A percentile compares a stretch with the other conserved stretches of the same genome.
Conservation (phyloP, 139 green algal species). For the Chlorella sorokiniana region DNA sequence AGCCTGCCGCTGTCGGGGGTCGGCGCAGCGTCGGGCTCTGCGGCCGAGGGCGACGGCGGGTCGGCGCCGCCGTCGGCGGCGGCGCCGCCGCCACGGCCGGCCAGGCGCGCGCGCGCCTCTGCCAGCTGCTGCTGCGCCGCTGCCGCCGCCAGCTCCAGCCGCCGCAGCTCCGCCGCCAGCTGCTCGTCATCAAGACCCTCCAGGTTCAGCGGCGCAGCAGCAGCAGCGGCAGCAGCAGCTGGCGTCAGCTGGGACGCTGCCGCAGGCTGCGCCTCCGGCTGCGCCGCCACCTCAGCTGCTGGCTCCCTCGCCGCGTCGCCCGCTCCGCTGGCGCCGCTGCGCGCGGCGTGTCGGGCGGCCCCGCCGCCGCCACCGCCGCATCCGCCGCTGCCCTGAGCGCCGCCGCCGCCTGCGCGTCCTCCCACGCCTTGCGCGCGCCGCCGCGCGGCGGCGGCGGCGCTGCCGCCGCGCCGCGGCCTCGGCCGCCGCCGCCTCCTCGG, state of each 20-base stretch:
- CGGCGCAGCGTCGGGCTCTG: too few relatives aligned
- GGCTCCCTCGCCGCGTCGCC: not conserved
- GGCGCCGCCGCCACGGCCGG: not conserved
- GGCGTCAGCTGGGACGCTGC: not conserved
- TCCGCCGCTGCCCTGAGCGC: not conserved
- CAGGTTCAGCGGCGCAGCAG: not conserved
- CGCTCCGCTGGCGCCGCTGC: not conserved
- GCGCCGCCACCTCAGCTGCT: not conserved
- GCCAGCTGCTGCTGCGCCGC: not conserved
- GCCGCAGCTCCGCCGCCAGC: not conserved
- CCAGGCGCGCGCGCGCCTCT: not conserved
- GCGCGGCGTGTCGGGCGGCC: not conserved
- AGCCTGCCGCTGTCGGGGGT: not conserved
- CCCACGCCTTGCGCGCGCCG: constrained; percentile 1
- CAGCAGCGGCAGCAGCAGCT: not conserved
- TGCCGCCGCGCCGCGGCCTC: constrained; percentile 1
- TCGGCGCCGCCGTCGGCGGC: not conserved
- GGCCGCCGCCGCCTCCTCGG: constrained; percentile 2
- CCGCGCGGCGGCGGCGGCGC: not conserved
- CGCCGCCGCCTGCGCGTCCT: not conserved
- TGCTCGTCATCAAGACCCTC: not conserved
- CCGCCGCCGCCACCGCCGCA: not conserved
- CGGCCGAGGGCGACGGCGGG: too few relatives aligned
- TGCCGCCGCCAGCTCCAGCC: constrained; percentile 12
- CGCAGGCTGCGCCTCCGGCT: not conserved